Percentiles rank a stretch among this genome's conserved stretches.
These are phyloP conservation scores for Solanum clarkiae DNA, from an alignment of 257 asterid genomes.

Conservation along the genomic window DNA sequence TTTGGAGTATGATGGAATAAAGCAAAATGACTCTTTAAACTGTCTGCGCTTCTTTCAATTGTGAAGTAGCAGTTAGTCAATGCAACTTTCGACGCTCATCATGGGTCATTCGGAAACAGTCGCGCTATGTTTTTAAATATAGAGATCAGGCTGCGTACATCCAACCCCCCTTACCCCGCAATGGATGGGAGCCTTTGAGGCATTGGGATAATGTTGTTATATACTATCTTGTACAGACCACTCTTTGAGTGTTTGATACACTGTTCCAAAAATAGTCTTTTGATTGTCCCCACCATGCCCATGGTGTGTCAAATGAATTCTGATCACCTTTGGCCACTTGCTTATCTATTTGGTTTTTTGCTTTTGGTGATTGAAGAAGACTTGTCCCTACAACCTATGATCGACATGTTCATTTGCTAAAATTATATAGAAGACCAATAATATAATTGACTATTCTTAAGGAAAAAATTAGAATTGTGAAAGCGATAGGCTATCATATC, in stretches of 20 bases:
- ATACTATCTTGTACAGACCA: not conserved
- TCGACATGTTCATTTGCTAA: not conserved
- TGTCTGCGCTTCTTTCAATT: too few species aligned
- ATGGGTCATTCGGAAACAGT: too few species aligned
- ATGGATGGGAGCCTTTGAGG: too few species aligned
- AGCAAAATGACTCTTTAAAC: too few species aligned
- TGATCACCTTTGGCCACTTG: not conserved
- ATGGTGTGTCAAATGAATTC: not conserved
- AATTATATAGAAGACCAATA: not conserved
- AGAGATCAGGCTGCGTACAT: too few species aligned
- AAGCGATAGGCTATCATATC: conserved; percentile 11
- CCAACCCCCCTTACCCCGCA: too few species aligned
- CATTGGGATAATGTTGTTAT: too few species aligned
- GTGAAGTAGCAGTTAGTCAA: too few species aligned
- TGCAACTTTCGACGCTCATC: too few species aligned
- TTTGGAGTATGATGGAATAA: too few species aligned
- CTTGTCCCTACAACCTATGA: not conserved
- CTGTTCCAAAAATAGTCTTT: not conserved
- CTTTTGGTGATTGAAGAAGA: not conserved
- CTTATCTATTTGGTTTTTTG: not conserved
- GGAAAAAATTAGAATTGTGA: not conserved
- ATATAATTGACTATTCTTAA: not conserved
- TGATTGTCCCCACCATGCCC: not conserved
- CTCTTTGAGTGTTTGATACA: not conserved
- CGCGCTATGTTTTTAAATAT: too few species aligned